A percentile compares a stretch with the other conserved stretches of the same genome.
Conservation (phyloP, 768 basidiomycete genomes). For the Tulasnella sp. region DNA sequence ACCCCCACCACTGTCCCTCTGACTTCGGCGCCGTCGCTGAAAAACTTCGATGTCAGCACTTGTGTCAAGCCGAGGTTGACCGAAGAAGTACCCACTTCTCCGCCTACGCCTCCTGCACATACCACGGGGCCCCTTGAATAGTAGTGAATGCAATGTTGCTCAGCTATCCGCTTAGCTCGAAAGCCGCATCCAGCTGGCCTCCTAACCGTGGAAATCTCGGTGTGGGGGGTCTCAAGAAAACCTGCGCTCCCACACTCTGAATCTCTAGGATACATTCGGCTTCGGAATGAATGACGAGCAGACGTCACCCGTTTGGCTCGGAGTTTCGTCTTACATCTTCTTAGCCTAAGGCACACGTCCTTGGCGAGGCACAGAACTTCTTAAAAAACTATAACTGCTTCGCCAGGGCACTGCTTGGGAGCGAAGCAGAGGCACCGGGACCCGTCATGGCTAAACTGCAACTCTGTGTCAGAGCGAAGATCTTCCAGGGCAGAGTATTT, state of each 20-base stretch:
- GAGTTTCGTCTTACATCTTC: not conserved
- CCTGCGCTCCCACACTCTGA: not conserved
- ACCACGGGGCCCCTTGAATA: no score
- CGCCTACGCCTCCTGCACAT: no score
- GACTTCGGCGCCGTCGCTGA: not conserved
- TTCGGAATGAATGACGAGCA: not conserved
- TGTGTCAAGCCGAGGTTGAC: not conserved
- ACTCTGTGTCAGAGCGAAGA: not conserved
- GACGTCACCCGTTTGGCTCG: not conserved
- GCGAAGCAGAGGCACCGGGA: not conserved
- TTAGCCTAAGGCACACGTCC: not conserved
- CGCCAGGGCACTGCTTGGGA: not conserved
- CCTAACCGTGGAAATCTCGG: not conserved
- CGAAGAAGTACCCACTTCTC: no score
- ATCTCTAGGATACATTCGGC: not conserved
- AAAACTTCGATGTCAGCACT: no score
- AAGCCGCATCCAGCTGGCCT: no score
- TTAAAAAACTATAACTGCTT: not conserved
- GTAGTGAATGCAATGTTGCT: no score
- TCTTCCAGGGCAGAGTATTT: not conserved
- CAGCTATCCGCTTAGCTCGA: no score
- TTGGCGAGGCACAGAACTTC: not conserved
- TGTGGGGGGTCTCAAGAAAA: not conserved
- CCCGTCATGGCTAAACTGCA: slow-evolving; percentile 3
- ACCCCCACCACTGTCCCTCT: not conserved